Conservation (phyloP, 2,329 filamentous ascomycete genomes). For the Elsinoe batatas region DNA sequence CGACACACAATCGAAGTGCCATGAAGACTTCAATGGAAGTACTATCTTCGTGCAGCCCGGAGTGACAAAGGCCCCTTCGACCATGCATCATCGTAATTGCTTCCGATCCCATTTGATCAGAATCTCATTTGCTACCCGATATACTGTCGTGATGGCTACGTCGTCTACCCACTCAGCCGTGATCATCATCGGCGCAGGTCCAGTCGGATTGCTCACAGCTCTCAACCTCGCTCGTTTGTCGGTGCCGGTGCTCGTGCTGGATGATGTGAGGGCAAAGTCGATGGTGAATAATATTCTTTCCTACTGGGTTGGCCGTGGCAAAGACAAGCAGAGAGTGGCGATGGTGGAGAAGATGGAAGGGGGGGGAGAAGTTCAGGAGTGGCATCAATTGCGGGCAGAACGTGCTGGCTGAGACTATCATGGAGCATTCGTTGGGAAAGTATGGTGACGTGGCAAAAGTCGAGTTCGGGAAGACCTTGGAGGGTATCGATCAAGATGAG, state of each 20-base stretch:
- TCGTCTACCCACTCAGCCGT: background rate
- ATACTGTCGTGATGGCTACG: too few species aligned
- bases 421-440: background rate
- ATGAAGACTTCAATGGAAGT: too few species aligned
- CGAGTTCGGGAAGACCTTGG: background rate
- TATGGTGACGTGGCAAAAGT: background rate
- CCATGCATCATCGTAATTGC: too few species aligned
- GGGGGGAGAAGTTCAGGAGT: background rate
- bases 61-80: too few species aligned
- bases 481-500: background rate
- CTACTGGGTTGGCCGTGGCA: background rate
- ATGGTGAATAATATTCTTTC: slow-evolving; percentile 2
- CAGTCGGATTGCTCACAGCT: slow-evolving; percentile 1
- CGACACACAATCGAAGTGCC: too few species aligned
- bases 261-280: background rate
- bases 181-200: background rate
- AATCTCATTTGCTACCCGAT: too few species aligned
- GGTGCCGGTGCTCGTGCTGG: background rate
- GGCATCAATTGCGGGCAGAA: background rate
- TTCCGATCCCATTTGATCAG: too few species aligned
- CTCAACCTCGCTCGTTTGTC: background rate
- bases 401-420: background rate
- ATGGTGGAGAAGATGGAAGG: slow-evolving; percentile 2
- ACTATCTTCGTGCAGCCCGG: too few species aligned
- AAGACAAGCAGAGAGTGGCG: background rate